These are phyloP conservation scores for Arctium minus DNA, from an alignment of 129 eudicot genomes.

Conservation along the genomic window DNA sequence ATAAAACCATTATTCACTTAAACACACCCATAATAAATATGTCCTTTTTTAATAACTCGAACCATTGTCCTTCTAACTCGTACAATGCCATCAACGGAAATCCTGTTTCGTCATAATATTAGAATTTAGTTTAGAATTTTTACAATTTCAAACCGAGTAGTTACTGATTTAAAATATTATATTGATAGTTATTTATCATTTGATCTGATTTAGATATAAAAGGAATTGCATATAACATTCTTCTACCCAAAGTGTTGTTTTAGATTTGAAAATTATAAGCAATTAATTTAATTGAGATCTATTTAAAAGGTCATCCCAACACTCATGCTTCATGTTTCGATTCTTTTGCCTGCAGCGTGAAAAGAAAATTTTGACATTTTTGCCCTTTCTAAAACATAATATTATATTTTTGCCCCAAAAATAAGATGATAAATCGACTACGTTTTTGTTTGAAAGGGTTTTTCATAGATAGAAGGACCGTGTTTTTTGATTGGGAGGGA, in stretches of 20 bases:
- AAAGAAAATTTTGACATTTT: background rate
- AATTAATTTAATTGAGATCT: background rate
- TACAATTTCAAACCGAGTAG: background rate
- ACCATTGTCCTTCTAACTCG: background rate
- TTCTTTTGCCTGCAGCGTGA: background rate
- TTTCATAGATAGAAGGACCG: no score
- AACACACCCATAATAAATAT: background rate
- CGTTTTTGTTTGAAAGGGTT: no score
- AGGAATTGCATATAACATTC: no score
- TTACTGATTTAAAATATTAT: background rate
- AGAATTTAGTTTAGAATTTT: background rate
- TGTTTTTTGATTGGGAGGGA: no score
- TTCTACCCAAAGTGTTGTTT: background rate
- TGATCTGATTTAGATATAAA: no score
- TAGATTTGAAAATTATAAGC: background rate
- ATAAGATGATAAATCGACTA: background rate
- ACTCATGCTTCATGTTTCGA: background rate
- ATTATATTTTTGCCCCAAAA: background rate
- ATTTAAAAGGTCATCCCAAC: background rate
- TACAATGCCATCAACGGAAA: background rate
- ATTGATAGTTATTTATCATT: background rate
- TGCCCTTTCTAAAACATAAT: background rate
- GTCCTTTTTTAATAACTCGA: background rate
- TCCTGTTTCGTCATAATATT: background rate
- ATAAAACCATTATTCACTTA: constrained; percentile 18